Conservation (phyloP, 2,329 filamentous ascomycete species). For the Colletotrichum nymphaeae region DNA sequence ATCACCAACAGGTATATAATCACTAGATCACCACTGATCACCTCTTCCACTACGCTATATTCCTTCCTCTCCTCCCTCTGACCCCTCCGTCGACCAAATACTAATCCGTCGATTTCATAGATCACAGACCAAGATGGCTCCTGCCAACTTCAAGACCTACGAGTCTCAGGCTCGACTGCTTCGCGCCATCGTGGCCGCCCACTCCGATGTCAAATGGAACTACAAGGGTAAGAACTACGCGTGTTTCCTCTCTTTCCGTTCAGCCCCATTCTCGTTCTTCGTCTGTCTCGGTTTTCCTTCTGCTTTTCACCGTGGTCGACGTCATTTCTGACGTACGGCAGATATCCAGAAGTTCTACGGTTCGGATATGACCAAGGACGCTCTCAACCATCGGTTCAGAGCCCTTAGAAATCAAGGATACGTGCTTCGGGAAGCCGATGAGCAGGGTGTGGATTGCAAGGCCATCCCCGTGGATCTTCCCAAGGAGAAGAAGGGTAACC, state of each 20-base stretch:
- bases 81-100: not conserved
- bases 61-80: not conserved
- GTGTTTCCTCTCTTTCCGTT: not conserved
- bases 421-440: constrained; percentile 50
- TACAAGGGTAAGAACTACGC: constrained; percentile 65
- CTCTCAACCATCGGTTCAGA: constrained; percentile 64
- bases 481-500: constrained; percentile 53
- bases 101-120: not conserved
- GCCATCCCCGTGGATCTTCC: constrained; percentile 51
- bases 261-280: not conserved
- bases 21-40: too few relatives aligned
- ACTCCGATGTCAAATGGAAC: constrained; percentile 66
- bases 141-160: constrained; percentile 68
- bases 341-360: constrained; percentile 61
- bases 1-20: not conserved
- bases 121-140: constrained; percentile 54
- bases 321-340: constrained; percentile 42
- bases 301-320: not conserved
- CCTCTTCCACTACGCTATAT: not conserved
- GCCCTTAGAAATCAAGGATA: constrained; percentile 55
- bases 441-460: constrained; percentile 54
- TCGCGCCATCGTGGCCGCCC: constrained; percentile 69
- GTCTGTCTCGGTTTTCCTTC: not conserved
- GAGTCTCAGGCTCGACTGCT: constrained; percentile 71
- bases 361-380: constrained; percentile 59